phyloP scores from a whole-genome alignment of 2,329 filamentous ascomycete genomes.

The Cladosporium sp. region DNA sequence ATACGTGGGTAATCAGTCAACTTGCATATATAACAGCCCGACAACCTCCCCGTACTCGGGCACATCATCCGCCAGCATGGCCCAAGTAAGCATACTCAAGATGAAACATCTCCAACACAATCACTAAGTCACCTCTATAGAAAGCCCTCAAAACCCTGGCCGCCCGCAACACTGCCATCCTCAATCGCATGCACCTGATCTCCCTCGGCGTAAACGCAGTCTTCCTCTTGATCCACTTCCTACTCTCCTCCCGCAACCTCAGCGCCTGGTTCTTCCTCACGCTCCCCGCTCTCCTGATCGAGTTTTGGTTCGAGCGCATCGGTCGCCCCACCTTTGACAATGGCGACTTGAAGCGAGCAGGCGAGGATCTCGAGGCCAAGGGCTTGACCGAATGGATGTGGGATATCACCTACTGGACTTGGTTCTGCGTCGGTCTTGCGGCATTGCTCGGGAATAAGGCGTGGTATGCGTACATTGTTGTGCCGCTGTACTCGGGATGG shows the following conservation, averaged over 20 bases:
- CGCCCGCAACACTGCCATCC: constrained; percentile 69
- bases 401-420: constrained; percentile 93
- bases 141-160: constrained; percentile 61
- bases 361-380: constrained; percentile 81
- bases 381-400: constrained; percentile 98
- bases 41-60: background rate
- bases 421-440: constrained; percentile 69
- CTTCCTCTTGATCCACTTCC: constrained; percentile 69
- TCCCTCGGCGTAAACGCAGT: constrained; percentile 66
- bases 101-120: background rate
- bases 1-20: background rate
- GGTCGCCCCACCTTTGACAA: constrained; percentile 69
- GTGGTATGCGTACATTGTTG: constrained; percentile 58
- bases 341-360: constrained; percentile 64
- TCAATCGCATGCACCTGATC: constrained; percentile 78
- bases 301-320: constrained; percentile 80
- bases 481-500: constrained; percentile 46
- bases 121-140: constrained; percentile 23
- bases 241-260: constrained; percentile 52
- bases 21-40: background rate
- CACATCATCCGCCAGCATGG: constrained; percentile 17
- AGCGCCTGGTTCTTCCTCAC: constrained; percentile 69
- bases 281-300: constrained; percentile 69
- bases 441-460: constrained; percentile 76
- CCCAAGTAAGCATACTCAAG: constrained; percentile 19